phyloP scores from a whole-genome alignment of 345 rosid species.

The Alliaria petiolata region DNA sequence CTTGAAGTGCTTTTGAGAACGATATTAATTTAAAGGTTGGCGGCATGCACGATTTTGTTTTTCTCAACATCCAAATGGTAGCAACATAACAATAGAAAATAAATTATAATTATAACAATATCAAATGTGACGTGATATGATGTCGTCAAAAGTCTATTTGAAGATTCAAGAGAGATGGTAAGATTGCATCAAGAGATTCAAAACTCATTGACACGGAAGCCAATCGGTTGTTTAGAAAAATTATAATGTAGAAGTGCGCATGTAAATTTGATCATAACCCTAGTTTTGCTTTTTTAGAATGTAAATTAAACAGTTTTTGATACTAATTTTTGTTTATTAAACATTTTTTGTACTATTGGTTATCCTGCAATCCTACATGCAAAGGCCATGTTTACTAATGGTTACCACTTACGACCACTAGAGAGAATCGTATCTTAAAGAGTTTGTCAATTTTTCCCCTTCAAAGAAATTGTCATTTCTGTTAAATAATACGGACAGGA shows the following conservation, averaged over 20 bases:
- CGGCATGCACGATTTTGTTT: slow-evolving; percentile 3
- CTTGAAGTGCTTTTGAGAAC: neutral
- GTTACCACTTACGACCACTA: too few relatives aligned
- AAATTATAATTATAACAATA: too few relatives aligned
- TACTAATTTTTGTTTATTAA: too few relatives aligned
- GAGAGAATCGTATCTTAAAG: too few relatives aligned
- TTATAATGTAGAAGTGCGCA: neutral
- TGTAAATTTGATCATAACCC: neutral
- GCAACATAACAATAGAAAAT: neutral
- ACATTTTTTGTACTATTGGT: too few relatives aligned
- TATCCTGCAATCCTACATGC: too few relatives aligned
- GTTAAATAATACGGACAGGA: neutral
- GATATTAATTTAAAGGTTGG: neutral
- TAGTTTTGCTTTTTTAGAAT: too few relatives aligned
- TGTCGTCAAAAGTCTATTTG: neutral
- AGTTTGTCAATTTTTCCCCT: too few relatives aligned
- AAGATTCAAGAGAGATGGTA: neutral
- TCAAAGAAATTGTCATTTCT: too few relatives aligned
- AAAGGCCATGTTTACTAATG: too few relatives aligned
- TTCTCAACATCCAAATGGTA: neutral
- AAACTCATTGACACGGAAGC: neutral
- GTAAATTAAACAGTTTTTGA: too few relatives aligned
- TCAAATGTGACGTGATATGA: neutral
- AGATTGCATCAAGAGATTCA: neutral
- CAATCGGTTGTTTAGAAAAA: neutral